Base-by-base conservation (phyloP, 1,284 basidiomycete genomes). In the Apiotrichum brassicae region DNA sequence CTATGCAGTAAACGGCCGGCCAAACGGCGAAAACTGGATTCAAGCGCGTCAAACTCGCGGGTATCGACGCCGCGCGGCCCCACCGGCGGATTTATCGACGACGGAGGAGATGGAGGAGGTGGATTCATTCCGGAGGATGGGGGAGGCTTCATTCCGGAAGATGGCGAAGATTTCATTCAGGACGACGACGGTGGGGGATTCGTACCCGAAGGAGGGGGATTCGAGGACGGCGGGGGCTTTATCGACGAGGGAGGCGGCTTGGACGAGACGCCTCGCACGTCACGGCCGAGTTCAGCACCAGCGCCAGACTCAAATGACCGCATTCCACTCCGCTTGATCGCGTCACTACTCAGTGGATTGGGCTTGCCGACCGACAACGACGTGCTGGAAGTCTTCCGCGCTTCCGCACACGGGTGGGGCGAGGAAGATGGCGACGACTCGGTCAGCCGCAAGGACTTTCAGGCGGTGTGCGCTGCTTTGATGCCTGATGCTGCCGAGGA, bases 301-400 rank as follows among this genome's bases (percentile, higher is more conserved):
- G 28, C 11, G 40, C 47, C 42, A n/a, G 7, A 11, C 30, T 3
- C 35, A 18, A 13, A 16, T 23, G 54, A 53, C 12, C 53, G 53
- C 39, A 56, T 70, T 30, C 64, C 64, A 0, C 55, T 74, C 12
- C 57, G 60, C 25, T 37, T 62, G 12, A 45, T 74, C 2, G 66
- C 72, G 0, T 41, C 49, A 0, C 51, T 71, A 0, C 61, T 74
- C 9, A 36, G 54, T 1, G 59, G 65, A 0, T 60, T 74, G 2
- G 61, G 61, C 13, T 52, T 74, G 12, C 63, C 66, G 16, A 65
- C 63, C 4, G 72, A 74, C 54, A 64, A 70, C 23, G 72, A 74
- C 49, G 72, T 74, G 7, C 49, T 72, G 14, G 54, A 51, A 2
- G 70, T 71, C 1, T 72, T 74, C 49, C 60, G 56, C 35, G 63